Conservation (phyloP, 371 early-diverging fungal genomes). For the Lichtheimia ornata region DNA sequence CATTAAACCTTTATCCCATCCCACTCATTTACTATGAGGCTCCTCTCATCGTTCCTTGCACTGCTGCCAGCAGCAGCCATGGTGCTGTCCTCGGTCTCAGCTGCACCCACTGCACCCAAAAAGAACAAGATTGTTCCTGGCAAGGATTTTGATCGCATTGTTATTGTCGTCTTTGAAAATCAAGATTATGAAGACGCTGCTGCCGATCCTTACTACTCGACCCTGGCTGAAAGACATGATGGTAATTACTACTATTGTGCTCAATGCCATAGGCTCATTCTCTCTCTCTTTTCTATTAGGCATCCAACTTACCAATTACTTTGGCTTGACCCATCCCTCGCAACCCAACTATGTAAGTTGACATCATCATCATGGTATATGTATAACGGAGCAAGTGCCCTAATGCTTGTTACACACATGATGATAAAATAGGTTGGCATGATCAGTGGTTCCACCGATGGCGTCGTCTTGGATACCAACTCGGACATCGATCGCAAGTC, state of each 20-base stretch:
- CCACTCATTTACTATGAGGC: too few species aligned
- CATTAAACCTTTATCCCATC: too few species aligned
- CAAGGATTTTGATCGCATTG: constrained; percentile 41
- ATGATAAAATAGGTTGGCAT: constrained; percentile 19
- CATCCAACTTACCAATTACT: constrained; percentile 41
- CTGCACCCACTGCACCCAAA: too few species aligned
- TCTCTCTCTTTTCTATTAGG: constrained; percentile 6
- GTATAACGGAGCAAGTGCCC: neutral
- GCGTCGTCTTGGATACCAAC: constrained; percentile 26
- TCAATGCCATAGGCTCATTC: neutral
- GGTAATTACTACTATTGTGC: constrained; percentile 8
- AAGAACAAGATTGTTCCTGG: constrained; percentile 15
- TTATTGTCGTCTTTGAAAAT: constrained; percentile 46
- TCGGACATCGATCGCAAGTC: constrained; percentile 29
- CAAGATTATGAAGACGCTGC: constrained; percentile 29
- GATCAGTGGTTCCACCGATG: constrained; percentile 40
- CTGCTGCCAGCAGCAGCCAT: too few species aligned
- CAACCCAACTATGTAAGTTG: constrained; percentile 32
- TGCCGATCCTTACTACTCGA: constrained; percentile 33
- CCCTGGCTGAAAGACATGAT: constrained; percentile 28
- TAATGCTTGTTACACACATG: neutral
- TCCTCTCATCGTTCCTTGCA: too few species aligned
- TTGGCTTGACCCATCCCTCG: constrained; percentile 39
- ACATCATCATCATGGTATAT: neutral
- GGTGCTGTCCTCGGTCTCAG: too few species aligned